Conservation (phyloP, 192 early-diverging fungal genomes). For the Endogone sp. region DNA sequence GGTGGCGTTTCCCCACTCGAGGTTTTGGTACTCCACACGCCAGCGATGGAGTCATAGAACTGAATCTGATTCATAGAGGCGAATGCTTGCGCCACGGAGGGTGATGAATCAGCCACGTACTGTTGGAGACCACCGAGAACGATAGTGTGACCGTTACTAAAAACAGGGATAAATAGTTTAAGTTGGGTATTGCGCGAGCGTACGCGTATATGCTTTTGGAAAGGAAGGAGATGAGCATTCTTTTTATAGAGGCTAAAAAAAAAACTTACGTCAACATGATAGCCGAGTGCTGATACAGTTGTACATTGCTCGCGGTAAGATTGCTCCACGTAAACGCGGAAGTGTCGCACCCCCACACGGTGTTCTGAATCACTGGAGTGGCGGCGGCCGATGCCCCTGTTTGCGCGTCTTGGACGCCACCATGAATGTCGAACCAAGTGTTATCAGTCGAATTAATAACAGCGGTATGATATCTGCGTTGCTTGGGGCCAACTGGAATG, state of each 20-base stretch:
- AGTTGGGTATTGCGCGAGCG: too few species aligned
- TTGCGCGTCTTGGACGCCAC: background rate
- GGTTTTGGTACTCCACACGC: background rate
- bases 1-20: background rate
- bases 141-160: background rate
- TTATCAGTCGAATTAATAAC: background rate
- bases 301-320: background rate
- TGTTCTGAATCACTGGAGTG: background rate
- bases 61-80: background rate
- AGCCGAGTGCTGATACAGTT: background rate
- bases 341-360: background rate
- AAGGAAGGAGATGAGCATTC: too few species aligned
- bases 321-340: background rate
- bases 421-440: background rate
- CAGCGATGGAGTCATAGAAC: background rate
- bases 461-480: background rate
- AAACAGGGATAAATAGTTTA: background rate
- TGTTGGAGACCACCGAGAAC: background rate
- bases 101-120: background rate
- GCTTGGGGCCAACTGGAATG: background rate
- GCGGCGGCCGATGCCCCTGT: background rate
- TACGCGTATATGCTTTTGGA: too few species aligned
- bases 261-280: background rate
- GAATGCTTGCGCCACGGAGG: background rate
- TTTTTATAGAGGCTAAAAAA: too few species aligned